Evolutionary conservation across 163 green algal species (phyloP), one percentile per base, ranked within the genome.

Genomic region (Scenedesmus sp.): DNA sequence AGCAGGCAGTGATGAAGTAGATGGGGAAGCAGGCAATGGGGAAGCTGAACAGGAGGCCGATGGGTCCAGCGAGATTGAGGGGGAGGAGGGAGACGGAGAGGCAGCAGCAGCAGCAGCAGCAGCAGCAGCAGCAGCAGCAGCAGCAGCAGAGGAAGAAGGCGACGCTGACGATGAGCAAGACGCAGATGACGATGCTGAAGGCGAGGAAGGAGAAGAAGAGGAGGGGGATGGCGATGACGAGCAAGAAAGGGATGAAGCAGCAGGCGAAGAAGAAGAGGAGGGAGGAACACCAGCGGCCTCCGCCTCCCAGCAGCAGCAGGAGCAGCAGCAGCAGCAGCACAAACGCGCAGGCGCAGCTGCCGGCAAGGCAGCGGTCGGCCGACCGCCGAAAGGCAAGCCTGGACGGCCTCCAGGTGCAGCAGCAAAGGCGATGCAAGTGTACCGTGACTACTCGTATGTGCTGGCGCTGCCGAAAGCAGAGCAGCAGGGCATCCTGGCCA

Each of bases 121-220:
- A 78, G 49, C 70, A 9, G 81, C 86, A 16, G 68, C 13, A 10
- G 81, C n/a, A n/a, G n/a, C n/a, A n/a, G 51, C 16, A n/a, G 24
- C 20, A 30, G 43, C 61, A 72, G 37, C 84, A 78, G 49, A 81
- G 13, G 81, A 89, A 16, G 68, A 13, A 10, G 81, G 65, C 18
- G 82, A 86, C 3, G 81, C 24, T 42, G 81, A 68, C 5, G 81
- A 72, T 13, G 81, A 88, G 80, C 22, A 68, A 15, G 81, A 84
- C 26, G 85, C 84, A 43, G 81, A 46, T 15, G 90, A 76, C 33
- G 83, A 46, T 22, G 82, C 37, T 18, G 85, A 89, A 0, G 78
- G 35, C 83, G 90, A 73, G 3, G 80, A 24, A 37, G 51, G 78
- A 42, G 56, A 59, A 37, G 85, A 93, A 35, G 44, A 2, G 7